phyloP scores from a whole-genome alignment of 192 early-diverging fungal species.

The Coemansia sp. region DNA sequence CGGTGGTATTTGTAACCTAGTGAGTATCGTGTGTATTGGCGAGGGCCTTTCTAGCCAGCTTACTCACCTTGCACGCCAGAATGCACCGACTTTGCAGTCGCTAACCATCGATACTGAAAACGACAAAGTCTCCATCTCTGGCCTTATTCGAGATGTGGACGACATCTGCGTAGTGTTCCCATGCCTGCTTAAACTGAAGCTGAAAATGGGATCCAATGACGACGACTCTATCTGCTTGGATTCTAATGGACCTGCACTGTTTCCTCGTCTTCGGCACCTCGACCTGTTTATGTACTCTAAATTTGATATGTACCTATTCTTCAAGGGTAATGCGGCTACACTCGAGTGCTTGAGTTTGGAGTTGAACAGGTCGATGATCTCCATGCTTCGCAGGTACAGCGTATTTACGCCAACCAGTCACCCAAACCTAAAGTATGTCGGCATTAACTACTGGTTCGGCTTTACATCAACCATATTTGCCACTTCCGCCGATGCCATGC shows the following conservation, averaged over 20 bases:
- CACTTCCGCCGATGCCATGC: neutral
- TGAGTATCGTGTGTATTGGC: neutral
- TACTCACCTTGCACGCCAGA: neutral
- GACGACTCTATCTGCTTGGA: neutral
- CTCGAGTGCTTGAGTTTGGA: neutral
- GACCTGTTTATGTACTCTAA: neutral
- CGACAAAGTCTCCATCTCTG: neutral
- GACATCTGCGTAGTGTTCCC: neutral
- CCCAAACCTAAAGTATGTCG: neutral
- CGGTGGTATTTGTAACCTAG: neutral
- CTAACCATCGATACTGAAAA: neutral
- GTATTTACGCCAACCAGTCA: slow-evolving; percentile 5
- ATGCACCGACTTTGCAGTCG: neutral
- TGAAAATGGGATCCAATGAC: neutral
- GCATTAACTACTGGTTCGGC: neutral
- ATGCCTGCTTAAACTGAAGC: neutral
- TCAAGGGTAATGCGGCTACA: neutral
- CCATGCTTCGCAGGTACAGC: neutral
- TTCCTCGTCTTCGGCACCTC: slow-evolving; percentile 3
- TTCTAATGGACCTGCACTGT: neutral
- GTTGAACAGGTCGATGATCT: neutral
- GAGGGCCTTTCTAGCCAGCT: neutral
- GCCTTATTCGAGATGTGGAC: slow-evolving; percentile 2
- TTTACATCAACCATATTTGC: neutral
- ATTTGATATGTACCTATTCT: slow-evolving; percentile 8